Conservation (phyloP, 768 basidiomycete genomes). For the Lactarius sanguifluus region DNA sequence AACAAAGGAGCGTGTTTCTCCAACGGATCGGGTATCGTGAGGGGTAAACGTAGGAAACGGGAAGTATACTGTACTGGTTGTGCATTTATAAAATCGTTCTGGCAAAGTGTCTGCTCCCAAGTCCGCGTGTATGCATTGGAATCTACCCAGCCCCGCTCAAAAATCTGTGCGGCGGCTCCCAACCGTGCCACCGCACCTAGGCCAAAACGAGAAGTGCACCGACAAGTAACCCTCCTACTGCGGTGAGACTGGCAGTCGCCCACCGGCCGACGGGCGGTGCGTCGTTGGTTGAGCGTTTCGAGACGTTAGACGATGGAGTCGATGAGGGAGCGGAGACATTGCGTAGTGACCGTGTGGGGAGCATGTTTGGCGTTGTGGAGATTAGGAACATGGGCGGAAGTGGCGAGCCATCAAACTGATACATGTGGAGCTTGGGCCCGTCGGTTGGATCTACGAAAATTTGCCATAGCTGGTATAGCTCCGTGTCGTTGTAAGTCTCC, state of each 20-base stretch:
- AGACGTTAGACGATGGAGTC: not conserved
- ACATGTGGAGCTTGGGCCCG: slow-evolving; percentile 74
- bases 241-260: not conserved
- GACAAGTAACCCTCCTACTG: slow-evolving; percentile 16
- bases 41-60: slow-evolving; percentile 7
- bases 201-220: slow-evolving; percentile 2
- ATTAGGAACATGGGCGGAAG: slow-evolving; percentile 68
- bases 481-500: slow-evolving; percentile 76
- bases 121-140: slow-evolving; percentile 21
- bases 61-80: slow-evolving; percentile 11
- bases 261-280: slow-evolving; percentile 6
- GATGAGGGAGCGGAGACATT: slow-evolving; percentile 38
- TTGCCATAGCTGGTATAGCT: slow-evolving; percentile 62
- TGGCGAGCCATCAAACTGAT: slow-evolving; percentile 74
- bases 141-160: slow-evolving; percentile 13
- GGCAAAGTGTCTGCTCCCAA: slow-evolving; percentile 19
- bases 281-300: not conserved
- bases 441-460: slow-evolving; percentile 65
- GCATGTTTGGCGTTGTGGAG: slow-evolving; percentile 80
- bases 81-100: slow-evolving; percentile 9
- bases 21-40: slow-evolving; percentile 21
- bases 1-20: slow-evolving; percentile 27
- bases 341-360: slow-evolving; percentile 68
- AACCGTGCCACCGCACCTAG: not conserved
- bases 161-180: slow-evolving; percentile 1